These are phyloP conservation scores for Bretziella fagacearum DNA, from an alignment of 2,329 filamentous ascomycete genomes.

Conservation along the genomic window DNA sequence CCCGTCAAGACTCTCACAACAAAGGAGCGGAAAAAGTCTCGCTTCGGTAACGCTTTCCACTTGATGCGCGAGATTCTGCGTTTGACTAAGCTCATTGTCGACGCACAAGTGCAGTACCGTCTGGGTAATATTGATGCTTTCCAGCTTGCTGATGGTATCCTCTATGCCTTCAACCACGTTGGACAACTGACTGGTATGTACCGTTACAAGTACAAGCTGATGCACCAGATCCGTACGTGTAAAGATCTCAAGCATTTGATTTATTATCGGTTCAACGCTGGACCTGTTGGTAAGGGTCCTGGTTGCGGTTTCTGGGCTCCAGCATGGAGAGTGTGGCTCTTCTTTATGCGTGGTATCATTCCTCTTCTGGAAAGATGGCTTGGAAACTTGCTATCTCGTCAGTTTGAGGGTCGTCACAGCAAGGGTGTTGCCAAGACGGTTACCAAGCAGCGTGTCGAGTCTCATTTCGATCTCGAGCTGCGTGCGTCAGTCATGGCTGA, in stretches of 20 bases:
- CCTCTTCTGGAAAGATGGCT: conserved; percentile 93
- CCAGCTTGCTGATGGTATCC: conserved; percentile 90
- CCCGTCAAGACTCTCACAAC: conserved; percentile 97
- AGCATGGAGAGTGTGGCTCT: conserved; percentile 96
- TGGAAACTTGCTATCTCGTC: conserved; percentile 85
- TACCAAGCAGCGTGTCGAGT: conserved; percentile 96
- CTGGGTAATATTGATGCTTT: conserved; percentile 97
- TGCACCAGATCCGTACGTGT: conserved; percentile 98
- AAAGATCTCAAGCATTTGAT: conserved; percentile 98
- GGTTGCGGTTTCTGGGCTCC: conserved; percentile 99
- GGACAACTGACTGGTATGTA: conserved; percentile 99
- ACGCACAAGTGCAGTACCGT: conserved; percentile 94
- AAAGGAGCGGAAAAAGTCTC: conserved; percentile 97
- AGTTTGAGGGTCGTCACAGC: conserved; percentile 96
- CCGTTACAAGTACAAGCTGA: conserved; percentile 98
- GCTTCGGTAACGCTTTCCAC: conserved; percentile 98
- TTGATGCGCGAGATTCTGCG: conserved; percentile 95
- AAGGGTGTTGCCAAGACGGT: conserved; percentile 98
- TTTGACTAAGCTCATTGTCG: conserved; percentile 91
- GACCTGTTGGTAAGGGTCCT: conserved; percentile 89
- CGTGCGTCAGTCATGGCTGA: conserved; percentile 98
- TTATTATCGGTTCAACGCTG: conserved; percentile 97
- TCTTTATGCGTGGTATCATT: conserved; percentile 98
- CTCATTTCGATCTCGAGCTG: conserved; percentile 92
- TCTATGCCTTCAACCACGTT: conserved; percentile 99